Conservation (phyloP, 805 yeast species). For the Kuraishia piskuri region DNA sequence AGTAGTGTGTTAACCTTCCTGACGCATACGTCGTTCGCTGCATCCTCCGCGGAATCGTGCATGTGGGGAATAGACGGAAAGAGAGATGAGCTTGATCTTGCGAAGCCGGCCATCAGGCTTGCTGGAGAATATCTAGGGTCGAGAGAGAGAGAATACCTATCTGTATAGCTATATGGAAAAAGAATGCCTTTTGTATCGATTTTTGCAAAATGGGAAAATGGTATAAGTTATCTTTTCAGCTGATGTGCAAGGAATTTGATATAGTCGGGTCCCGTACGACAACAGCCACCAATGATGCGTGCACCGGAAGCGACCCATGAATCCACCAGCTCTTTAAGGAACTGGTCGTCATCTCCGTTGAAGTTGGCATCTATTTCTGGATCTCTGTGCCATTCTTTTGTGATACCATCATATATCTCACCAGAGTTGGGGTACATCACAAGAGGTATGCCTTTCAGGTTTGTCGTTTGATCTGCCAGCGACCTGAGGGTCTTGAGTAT, state of each 20-base stretch:
- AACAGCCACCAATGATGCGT: slow-evolving; percentile 66
- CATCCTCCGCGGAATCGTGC: neutral
- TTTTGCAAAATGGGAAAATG: no score
- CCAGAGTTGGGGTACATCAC: slow-evolving; percentile 74
- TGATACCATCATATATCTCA: slow-evolving; percentile 45
- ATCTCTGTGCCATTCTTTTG: slow-evolving; percentile 30
- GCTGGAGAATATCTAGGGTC: neutral
- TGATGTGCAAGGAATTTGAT: neutral
- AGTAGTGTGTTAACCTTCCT: neutral
- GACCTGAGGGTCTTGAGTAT: slow-evolving; percentile 25
- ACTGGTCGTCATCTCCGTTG: slow-evolving; percentile 11
- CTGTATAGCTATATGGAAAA: no score
- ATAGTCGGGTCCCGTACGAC: slow-evolving; percentile 51
- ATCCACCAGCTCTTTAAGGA: slow-evolving; percentile 30
- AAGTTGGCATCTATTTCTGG: slow-evolving; percentile 14
- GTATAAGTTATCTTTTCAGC: neutral
- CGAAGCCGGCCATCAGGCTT: no score
- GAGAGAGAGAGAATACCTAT: no score
- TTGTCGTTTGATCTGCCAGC: slow-evolving; percentile 7
- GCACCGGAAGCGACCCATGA: slow-evolving; percentile 33
- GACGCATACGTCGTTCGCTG: neutral
- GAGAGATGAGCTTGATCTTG: no score
- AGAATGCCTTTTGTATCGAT: no score
- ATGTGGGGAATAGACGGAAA: neutral
- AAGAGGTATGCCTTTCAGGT: slow-evolving; percentile 25